phyloP scores from a whole-genome alignment of 768 basidiomycete species.

The Cantharellus cinnabarinus region DNA sequence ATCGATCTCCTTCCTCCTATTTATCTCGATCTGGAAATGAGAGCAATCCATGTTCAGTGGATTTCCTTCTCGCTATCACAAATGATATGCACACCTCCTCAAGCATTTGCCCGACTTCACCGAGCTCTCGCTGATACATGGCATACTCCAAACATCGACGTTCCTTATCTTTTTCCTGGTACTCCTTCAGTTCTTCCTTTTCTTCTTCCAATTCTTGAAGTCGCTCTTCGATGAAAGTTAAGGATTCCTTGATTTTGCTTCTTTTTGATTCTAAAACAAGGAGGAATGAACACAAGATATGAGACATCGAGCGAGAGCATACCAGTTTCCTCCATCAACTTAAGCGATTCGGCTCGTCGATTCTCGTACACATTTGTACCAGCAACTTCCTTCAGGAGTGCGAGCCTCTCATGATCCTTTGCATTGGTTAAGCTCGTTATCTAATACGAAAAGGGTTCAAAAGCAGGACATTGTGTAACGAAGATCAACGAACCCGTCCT shows the following conservation, averaged over 20 bases:
- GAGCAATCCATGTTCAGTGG: not conserved
- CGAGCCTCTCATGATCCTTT: conserved; percentile 83
- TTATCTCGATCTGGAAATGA: conserved; percentile 24
- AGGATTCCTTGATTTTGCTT: conserved; percentile 71
- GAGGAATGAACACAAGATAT: not conserved
- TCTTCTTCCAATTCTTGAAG: conserved; percentile 88
- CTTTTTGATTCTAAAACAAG: conserved; percentile 47
- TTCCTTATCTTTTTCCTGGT: conserved; percentile 88
- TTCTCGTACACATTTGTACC: conserved; percentile 98
- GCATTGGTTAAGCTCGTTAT: conserved; percentile 94
- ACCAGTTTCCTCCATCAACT: conserved; percentile 87
- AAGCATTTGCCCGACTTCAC: conserved; percentile 69
- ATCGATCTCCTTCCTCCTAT: conserved; percentile 64
- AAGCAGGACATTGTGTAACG: not conserved
- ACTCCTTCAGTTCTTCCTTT: conserved; percentile 93
- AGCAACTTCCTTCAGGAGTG: conserved; percentile 92
- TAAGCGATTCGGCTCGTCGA: conserved; percentile 73
- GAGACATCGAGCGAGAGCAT: not conserved
- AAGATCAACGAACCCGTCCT: conserved; percentile 48
- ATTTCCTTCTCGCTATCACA: no score
- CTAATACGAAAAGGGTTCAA: conserved; percentile 19
- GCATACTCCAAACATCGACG: conserved; percentile 89
- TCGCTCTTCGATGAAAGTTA: conserved; percentile 79
- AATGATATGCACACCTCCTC: conserved; percentile 39
- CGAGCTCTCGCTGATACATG: conserved; percentile 73